These are phyloP conservation scores for Termitomyces heimii DNA, from an alignment of 768 basidiomycete genomes.

Conservation along the genomic window DNA sequence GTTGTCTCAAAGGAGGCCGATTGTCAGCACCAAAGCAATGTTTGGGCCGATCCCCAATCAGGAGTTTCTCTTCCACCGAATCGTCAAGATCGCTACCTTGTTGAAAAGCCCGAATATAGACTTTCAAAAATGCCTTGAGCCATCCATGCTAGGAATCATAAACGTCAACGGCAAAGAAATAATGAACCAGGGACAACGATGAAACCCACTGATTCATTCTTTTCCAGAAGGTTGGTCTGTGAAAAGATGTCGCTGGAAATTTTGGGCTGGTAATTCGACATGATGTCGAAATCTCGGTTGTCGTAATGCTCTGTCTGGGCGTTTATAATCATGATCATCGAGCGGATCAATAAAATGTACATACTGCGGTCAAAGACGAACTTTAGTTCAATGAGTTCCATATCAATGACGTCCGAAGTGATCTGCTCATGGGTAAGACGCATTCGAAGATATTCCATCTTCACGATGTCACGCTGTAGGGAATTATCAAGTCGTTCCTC, in stretches of 20 bases:
- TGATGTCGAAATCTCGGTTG: conserved; percentile 79
- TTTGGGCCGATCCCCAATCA: conserved; percentile 77
- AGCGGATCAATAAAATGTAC: conserved; percentile 16
- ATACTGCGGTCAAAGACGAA: conserved; percentile 74
- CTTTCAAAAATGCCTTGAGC: conserved; percentile 64
- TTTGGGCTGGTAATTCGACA: conserved; percentile 74
- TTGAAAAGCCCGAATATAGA: conserved; percentile 74
- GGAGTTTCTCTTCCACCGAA: conserved; percentile 72
- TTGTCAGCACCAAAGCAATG: conserved; percentile 45
- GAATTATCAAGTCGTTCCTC: conserved; percentile 81
- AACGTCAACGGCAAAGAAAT: background rate
- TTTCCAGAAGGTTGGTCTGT: conserved; percentile 65
- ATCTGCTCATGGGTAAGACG: conserved; percentile 70
- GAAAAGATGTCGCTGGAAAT: conserved; percentile 46
- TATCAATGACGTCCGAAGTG: conserved; percentile 66
- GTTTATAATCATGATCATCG: background rate
- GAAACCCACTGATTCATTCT: conserved; percentile 44
- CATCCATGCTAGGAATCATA: conserved; percentile 51
- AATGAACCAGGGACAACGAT: background rate
- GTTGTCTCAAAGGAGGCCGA: conserved; percentile 49
- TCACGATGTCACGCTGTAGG: conserved; percentile 75
- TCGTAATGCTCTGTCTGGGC: conserved; percentile 59
- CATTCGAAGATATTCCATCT: conserved; percentile 84
- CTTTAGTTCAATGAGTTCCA: conserved; percentile 80
- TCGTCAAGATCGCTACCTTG: conserved; percentile 79